Evolutionary conservation across 1,284 basidiomycete species (phyloP).

Genomic region (Austropuccinia psidii): DNA sequence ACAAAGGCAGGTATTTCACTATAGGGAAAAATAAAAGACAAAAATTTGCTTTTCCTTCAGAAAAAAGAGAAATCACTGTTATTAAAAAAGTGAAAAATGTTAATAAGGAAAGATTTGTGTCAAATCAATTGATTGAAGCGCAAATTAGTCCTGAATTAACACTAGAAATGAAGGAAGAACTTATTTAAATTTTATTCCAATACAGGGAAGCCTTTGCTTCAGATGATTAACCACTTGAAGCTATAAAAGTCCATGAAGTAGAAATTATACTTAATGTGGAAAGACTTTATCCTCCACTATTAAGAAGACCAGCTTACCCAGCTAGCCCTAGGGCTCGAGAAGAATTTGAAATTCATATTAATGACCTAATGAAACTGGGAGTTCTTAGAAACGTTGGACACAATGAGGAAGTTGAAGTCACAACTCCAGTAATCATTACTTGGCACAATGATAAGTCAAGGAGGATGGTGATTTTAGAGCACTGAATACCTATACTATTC

Average conservation of each 20-base stretch:
- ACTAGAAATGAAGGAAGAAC: too few relatives aligned
- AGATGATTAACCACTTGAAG: neutral
- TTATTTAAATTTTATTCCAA: neutral
- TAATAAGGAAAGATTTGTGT: too few relatives aligned
- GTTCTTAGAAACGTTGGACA: neutral
- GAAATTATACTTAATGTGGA: neutral
- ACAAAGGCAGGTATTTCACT: too few relatives aligned
- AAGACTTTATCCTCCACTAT: neutral
- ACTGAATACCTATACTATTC: constrained; percentile 1
- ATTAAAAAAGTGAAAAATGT: too few relatives aligned
- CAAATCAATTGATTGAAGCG: too few relatives aligned
- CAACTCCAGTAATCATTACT: neutral
- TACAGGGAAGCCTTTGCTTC: neutral
- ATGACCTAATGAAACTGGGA: neutral
- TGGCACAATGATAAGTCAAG: constrained; percentile 4
- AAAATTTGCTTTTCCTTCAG: too few relatives aligned
- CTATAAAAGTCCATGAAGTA: constrained; percentile 2
- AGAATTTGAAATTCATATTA: neutral
- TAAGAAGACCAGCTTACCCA: constrained; percentile 1
- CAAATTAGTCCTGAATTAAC: too few relatives aligned
- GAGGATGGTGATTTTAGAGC: constrained; percentile 2
- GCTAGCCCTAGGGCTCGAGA: constrained; percentile 5
- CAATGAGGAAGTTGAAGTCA: constrained; percentile 5
- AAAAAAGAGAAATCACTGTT: too few relatives aligned
- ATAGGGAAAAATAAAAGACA: too few relatives aligned